A percentile compares a stretch with the other conserved stretches of the same genome.
These are phyloP conservation scores for Mallotus repandus DNA, from an alignment of 441 rosid species.

Conservation along the genomic window DNA sequence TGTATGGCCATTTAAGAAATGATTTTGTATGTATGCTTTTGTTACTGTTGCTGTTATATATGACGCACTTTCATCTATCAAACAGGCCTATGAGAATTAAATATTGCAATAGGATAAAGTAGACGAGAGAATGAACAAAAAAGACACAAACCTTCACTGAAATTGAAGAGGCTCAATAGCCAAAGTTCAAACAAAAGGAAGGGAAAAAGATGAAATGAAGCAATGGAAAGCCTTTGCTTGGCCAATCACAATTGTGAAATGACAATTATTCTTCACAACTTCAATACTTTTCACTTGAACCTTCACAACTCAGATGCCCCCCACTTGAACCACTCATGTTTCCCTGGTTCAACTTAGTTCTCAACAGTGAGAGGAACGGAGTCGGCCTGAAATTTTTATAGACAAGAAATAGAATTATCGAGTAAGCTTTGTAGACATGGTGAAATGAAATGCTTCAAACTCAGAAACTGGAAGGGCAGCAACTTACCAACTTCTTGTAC, in stretches of 20 bases:
- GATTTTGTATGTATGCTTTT: too few species aligned
- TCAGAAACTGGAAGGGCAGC: neutral
- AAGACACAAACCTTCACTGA: conserved; percentile 27
- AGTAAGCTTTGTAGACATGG: neutral
- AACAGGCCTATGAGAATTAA: too few species aligned
- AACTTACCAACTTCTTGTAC: conserved; percentile 72
- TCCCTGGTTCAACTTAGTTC: conserved; percentile 27
- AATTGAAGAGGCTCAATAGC: conserved; percentile 29
- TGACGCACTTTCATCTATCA: too few species aligned
- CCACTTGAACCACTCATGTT: neutral
- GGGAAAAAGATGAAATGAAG: neutral
- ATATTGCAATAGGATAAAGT: too few species aligned
- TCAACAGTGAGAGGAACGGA: conserved; percentile 77
- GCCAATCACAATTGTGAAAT: conserved; percentile 34
- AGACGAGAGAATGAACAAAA: conserved; percentile 4
- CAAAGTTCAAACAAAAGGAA: conserved; percentile 15
- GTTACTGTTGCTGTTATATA: too few species aligned
- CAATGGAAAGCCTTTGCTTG: conserved; percentile 16
- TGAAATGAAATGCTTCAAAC: neutral
- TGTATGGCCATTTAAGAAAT: too few species aligned
- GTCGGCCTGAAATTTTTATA: conserved; percentile 57
- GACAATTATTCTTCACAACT: conserved; percentile 32
- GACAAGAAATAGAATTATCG: neutral
- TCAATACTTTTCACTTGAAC: conserved; percentile 17
- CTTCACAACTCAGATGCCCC: neutral